These are phyloP conservation scores for Ampelocalamus luodianensis DNA, from an alignment of 176 grass and related monocot genomes.

Conservation along the genomic window DNA sequence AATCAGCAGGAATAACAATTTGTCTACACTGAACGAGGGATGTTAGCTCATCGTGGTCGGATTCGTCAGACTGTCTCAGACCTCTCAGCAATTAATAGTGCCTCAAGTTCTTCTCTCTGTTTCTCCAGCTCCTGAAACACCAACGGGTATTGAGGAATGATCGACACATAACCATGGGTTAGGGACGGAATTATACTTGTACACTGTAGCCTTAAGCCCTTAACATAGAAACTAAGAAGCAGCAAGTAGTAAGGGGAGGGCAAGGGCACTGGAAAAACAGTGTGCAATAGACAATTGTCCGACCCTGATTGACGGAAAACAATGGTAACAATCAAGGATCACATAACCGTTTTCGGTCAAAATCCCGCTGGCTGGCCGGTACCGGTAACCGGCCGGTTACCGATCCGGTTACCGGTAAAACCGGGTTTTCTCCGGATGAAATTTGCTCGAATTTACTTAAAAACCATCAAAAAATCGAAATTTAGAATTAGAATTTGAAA, in stretches of 20 bases:
- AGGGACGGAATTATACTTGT: neutral
- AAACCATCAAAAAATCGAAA: too few relatives aligned
- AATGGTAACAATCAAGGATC: too few relatives aligned
- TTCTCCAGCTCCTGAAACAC: conserved; percentile 80
- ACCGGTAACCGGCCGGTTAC: too few relatives aligned
- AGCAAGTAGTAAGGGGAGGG: neutral
- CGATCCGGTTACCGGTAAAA: too few relatives aligned
- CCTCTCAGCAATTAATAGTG: conserved; percentile 66
- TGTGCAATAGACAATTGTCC: too few relatives aligned
- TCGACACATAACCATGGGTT: neutral
- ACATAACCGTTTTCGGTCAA: too few relatives aligned
- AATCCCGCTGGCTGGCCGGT: too few relatives aligned
- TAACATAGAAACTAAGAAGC: neutral
- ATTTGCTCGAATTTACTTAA: too few relatives aligned
- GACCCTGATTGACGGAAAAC: too few relatives aligned
- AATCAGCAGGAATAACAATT: conserved; percentile 21
- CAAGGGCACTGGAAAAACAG: neutral
- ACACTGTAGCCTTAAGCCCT: neutral
- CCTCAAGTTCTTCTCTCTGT: conserved; percentile 86
- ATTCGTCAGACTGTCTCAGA: conserved; percentile 46
- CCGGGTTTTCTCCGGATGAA: too few relatives aligned
- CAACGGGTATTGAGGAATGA: conserved; percentile 15
- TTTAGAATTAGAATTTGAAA: too few relatives aligned
- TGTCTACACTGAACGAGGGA: conserved; percentile 30
- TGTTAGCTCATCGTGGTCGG: neutral